Evolutionary conservation across 306 rosid species (phyloP), one percentile per base, ranked within the genome.

Genomic region (Vigna mungo): DNA sequence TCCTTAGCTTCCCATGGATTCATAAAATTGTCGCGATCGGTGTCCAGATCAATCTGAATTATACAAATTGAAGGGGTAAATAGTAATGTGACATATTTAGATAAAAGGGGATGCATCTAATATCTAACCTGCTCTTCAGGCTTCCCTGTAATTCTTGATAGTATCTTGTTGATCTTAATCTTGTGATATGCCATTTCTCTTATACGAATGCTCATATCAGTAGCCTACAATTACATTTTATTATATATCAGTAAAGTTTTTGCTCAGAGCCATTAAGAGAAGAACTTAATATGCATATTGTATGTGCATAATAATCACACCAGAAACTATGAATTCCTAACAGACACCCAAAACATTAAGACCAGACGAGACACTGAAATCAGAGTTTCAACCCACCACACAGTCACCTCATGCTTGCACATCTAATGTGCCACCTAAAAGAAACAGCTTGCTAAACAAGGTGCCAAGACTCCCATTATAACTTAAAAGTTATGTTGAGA

Each of bases 1-100:
- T 90, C 97, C 86, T 87, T 92, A 0, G 99, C 97, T 87, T 89
- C 92, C 97, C 99, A 95, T 1, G 99, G 80, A 82, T 86, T 92
- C 98, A 95, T 88, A 81, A 92, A 95, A 74, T 92, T 86, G 85
- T 95, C 98, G 20, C 97, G 92, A 23, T 87, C 92, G 0, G 98
- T 92, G 86, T 90, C 98, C 65, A 53, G 37, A 70, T 92, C 97
- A 73, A 95, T 62, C 98, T 95, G 89, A 84, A 81, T 14, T 52
- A 65, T 58, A 53, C 20, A n/a, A 78, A 13, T 25, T 13, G 6
- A 34, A 13, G 13, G 15, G 76, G 61, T 32, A 20, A 34, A 71
- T 67, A 9, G 23, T 32, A 51, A 15, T 7, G 3, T 72, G 48
- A 70, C 7, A 72, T 23, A 72, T 23, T 17, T 2, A 70, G 47